These are phyloP conservation scores for Chalciporus pseudorubinellus DNA, from an alignment of 768 basidiomycete species.

Conservation along the genomic window DNA sequence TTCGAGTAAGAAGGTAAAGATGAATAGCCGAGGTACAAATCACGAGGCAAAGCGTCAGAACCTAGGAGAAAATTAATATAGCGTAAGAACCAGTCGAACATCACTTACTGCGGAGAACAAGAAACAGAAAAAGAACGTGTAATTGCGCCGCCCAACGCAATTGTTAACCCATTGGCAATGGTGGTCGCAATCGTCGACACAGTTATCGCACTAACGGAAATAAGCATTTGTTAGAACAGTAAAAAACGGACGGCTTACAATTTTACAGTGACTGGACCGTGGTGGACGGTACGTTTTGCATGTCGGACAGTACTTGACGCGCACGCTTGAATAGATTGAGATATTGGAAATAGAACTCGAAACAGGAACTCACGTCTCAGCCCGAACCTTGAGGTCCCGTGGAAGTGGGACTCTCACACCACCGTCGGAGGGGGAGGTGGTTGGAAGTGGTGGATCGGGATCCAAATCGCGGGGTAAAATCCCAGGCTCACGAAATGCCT, in stretches of 20 bases:
- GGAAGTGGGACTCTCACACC: conserved; percentile 65
- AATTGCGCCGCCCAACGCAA: conserved; percentile 93
- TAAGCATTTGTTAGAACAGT: background rate
- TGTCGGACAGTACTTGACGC: conserved; percentile 91
- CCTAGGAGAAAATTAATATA: conserved; percentile 40
- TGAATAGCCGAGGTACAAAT: conserved; percentile 84
- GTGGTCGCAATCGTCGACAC: conserved; percentile 93
- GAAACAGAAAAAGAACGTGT: conserved; percentile 87
- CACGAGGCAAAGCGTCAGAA: conserved; percentile 69
- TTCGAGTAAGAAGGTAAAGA: conserved; percentile 62
- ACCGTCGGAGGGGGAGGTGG: conserved; percentile 61
- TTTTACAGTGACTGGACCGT: conserved; percentile 91
- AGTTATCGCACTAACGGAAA: conserved; percentile 81
- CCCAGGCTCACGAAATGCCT: conserved; percentile 84
- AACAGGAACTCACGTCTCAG: conserved; percentile 60
- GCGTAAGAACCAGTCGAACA: background rate
- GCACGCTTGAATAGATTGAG: conserved; percentile 51
- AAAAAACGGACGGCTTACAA: conserved; percentile 48
- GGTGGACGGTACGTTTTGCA: conserved; percentile 93
- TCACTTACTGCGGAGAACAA: conserved; percentile 70
- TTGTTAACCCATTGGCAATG: conserved; percentile 94
- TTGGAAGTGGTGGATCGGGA: conserved; percentile 75
- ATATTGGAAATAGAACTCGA: background rate
- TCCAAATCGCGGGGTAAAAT: conserved; percentile 88
- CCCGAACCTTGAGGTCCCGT: conserved; percentile 75